Base-by-base conservation (phyloP, 73 alveolate species). In the Durusdinium trenchii region DNA sequence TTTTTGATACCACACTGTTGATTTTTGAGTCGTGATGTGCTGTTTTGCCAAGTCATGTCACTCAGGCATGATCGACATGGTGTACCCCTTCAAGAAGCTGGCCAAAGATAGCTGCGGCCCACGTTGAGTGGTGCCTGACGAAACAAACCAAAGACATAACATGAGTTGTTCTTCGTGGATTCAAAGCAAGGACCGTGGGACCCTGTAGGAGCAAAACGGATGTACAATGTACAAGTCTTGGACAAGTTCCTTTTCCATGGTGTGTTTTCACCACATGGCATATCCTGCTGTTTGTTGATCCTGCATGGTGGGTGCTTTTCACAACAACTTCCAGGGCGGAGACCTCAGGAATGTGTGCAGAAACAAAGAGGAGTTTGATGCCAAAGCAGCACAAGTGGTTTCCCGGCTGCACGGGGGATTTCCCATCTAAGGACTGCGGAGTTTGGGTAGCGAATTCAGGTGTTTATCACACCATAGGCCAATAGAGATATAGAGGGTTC, bases 21-120 rank as follows among this genome's bases (percentile, higher is more conserved):
- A n/a, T n/a, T n/a, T n/a, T n/a, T n/a, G n/a, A n/a, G n/a, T n/a
- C n/a, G n/a, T n/a, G n/a, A n/a, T n/a, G n/a, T n/a, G 64, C 64
- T 54, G 9, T 54, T 54, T 54, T 54, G 9, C 64, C 64, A 20
- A 54, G 64, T 20, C 9, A 20, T 54, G n/a, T n/a, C n/a, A 45
- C 73, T 10, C 50, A 84, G 99, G 83, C 93, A 52, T 94, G 99
- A 73, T 94, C 83, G 99, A 73, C 67, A 9, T 76, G 62, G 99
- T 94, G 71, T 94, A 94, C 82, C 99, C 99, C 12, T 76, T 75
- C 94, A 94, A 94, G 99, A 18, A 20, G n/a, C 75, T 84, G 30
- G 73, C 18, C 87, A 0, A 26, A 6, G 43, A 78, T 38, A 60
- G 73, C 73, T 23, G 73, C 73, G n/a, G 30, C 18, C 73, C 73